phyloP scores from a whole-genome alignment of 2,329 filamentous ascomycete genomes.

The Colletotrichum sp. region DNA sequence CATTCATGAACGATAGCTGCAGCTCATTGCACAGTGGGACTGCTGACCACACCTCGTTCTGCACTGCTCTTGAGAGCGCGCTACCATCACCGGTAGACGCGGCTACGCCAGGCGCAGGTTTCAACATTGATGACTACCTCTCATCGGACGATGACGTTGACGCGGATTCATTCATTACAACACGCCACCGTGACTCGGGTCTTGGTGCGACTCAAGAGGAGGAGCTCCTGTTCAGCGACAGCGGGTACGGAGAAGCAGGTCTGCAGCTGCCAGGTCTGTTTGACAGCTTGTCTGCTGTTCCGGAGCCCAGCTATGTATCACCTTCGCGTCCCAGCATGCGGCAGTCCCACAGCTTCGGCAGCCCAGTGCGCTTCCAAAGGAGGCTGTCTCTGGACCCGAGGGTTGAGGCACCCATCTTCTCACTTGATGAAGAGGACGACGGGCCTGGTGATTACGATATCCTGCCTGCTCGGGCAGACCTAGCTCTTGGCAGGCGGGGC shows the following conservation, averaged over 20 bases:
- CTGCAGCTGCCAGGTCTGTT: constrained; percentile 39
- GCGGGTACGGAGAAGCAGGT: constrained; percentile 37
- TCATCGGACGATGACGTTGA: constrained; percentile 43
- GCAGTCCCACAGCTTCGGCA: background rate
- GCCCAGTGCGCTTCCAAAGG: background rate
- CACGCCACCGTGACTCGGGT: background rate
- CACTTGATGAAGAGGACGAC: background rate
- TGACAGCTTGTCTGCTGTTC: constrained; percentile 22
- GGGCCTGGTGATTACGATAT: background rate
- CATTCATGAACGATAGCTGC: constrained; percentile 12
- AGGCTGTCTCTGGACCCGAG: background rate
- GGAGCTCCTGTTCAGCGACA: constrained; percentile 39
- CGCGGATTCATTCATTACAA: constrained; percentile 35
- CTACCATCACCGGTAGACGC: background rate
- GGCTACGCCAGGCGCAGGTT: constrained; percentile 13
- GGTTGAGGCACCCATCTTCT: background rate
- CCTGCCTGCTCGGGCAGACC: background rate
- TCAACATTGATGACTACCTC: constrained; percentile 44
- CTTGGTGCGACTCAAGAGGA: constrained; percentile 36
- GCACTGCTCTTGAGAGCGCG: constrained; percentile 14
- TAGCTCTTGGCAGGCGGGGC: constrained; percentile 10
- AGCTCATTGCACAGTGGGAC: constrained; percentile 16
- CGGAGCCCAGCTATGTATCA: background rate
- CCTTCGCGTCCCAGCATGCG: background rate
- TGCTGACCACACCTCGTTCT: constrained; percentile 19